A percentile compares a stretch with the other conserved stretches of the same genome.
Evolutionary conservation across 495 filamentous ascomycete genomes (phyloP).

Genomic region (Cercophora scortea): DNA sequence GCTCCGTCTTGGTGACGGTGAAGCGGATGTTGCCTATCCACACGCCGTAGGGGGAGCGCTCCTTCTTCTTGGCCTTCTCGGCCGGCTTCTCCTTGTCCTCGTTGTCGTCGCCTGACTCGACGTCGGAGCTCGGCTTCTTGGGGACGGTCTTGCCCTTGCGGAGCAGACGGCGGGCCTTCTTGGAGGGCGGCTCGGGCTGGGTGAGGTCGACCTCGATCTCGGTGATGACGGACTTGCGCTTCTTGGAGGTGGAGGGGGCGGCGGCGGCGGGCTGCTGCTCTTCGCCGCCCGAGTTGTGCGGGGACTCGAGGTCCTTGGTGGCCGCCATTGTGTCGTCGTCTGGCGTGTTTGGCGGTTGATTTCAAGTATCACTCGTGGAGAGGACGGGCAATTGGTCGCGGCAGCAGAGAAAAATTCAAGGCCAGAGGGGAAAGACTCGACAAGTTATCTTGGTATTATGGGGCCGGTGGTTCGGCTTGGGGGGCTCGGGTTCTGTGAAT

Average conservation of each 20-base stretch:
- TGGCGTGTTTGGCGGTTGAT: not conserved
- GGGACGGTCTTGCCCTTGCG: constrained; percentile 62
- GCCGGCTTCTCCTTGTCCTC: constrained; percentile 19
- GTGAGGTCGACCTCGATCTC: constrained; percentile 86
- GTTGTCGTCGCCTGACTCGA: constrained; percentile 32
- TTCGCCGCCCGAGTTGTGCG: not conserved
- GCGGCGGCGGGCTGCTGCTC: not conserved
- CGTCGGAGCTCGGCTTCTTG: constrained; percentile 31
- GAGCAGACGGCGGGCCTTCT: constrained; percentile 73
- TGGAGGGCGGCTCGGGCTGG: constrained; percentile 86
- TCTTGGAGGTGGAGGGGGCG: constrained; percentile 32
- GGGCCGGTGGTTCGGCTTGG: not conserved
- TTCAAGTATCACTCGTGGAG: not conserved
- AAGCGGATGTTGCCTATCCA: constrained; percentile 96
- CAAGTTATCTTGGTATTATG: not conserved
- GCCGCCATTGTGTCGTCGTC: not conserved
- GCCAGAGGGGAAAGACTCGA: too few relatives aligned
- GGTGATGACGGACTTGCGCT: constrained; percentile 64
- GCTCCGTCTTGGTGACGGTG: constrained; percentile 59
- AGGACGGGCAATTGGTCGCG: not conserved
- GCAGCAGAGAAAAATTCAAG: not conserved
- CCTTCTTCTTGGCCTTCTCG: constrained; percentile 35
- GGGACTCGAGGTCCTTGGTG: constrained; percentile 7
- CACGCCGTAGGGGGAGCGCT: constrained; percentile 72
- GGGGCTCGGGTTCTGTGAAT: not conserved